Percentiles rank a stretch among this genome's conserved stretches.
Conservation (phyloP, 305 asterid species). For the Fraxinus greggii region DNA sequence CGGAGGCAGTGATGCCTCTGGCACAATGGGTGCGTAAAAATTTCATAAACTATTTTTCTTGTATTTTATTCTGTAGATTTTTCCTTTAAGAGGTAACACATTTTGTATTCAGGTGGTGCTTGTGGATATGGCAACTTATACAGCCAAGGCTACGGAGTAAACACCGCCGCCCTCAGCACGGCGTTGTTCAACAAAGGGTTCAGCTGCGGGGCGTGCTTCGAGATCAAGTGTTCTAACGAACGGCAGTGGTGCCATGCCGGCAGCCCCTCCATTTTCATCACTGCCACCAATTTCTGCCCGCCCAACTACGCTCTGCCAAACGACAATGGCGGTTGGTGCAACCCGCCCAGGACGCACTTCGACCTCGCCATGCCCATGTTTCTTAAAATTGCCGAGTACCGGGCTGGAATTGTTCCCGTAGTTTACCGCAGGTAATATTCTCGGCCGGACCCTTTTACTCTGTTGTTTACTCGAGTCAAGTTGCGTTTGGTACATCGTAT, state of each 20-base stretch:
- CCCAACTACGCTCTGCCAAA: slow-evolving; percentile 69
- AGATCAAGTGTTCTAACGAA: slow-evolving; percentile 60
- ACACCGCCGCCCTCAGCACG: slow-evolving; percentile 85
- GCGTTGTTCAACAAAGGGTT: slow-evolving; percentile 72
- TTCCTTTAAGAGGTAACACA: background rate
- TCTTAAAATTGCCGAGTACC: slow-evolving; percentile 69
- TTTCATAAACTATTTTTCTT: background rate
- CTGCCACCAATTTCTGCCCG: slow-evolving; percentile 83
- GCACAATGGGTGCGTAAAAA: slow-evolving; percentile 70
- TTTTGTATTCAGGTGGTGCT: slow-evolving; percentile 62
- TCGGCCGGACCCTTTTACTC: too few relatives aligned
- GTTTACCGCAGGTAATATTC: slow-evolving; percentile 52
- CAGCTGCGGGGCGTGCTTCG: slow-evolving; percentile 82
- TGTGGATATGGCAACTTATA: slow-evolving; percentile 80
- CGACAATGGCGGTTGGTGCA: slow-evolving; percentile 89
- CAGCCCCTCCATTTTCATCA: slow-evolving; percentile 62
- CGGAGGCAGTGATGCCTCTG: slow-evolving; percentile 93
- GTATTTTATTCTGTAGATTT: background rate
- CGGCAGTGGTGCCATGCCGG: slow-evolving; percentile 63
- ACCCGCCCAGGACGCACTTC: slow-evolving; percentile 81
- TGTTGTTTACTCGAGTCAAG: background rate
- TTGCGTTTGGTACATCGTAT: background rate
- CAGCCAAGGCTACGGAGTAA: slow-evolving; percentile 88
- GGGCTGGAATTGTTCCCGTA: slow-evolving; percentile 86
- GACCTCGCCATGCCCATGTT: slow-evolving; percentile 96